Percentiles rank a stretch among this genome's conserved stretches.
Evolutionary conservation across 164 flowering plant genomes (phyloP).

Genomic region (Liriodendron chinense): DNA sequence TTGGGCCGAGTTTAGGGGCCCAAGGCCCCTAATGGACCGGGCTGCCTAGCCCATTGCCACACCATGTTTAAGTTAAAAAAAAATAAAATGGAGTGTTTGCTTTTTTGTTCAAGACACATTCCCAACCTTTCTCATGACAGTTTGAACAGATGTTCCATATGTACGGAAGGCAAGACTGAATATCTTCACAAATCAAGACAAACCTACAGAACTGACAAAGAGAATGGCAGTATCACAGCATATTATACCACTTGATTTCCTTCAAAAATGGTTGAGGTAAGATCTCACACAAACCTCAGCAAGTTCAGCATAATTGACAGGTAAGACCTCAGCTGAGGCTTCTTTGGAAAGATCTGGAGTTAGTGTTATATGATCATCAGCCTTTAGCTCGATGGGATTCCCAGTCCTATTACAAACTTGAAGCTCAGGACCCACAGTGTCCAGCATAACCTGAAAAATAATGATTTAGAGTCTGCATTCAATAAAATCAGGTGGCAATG

Average conservation of each 20-base stretch:
- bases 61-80: too few relatives aligned
- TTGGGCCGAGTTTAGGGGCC: too few relatives aligned
- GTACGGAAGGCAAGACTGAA: too few relatives aligned
- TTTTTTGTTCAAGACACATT: too few relatives aligned
- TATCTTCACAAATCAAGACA: background rate
- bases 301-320: conserved; percentile 40
- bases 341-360: conserved; percentile 41
- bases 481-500: background rate
- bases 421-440: conserved; percentile 53
- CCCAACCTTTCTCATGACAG: too few relatives aligned
- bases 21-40: too few relatives aligned
- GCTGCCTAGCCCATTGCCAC: too few relatives aligned
- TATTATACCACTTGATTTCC: background rate
- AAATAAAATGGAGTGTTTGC: too few relatives aligned
- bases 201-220: background rate
- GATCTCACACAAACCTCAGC: conserved; percentile 30
- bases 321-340: conserved; percentile 38
- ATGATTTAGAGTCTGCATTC: background rate
- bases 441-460: conserved; percentile 46
- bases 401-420: conserved; percentile 37
- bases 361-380: conserved; percentile 34
- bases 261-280: background rate
- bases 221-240: background rate
- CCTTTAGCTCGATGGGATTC: conserved; percentile 38
- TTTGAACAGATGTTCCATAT: too few relatives aligned